Conservation (phyloP, 352 stramenopile genomes). For the Globisporangium spiculum region DNA sequence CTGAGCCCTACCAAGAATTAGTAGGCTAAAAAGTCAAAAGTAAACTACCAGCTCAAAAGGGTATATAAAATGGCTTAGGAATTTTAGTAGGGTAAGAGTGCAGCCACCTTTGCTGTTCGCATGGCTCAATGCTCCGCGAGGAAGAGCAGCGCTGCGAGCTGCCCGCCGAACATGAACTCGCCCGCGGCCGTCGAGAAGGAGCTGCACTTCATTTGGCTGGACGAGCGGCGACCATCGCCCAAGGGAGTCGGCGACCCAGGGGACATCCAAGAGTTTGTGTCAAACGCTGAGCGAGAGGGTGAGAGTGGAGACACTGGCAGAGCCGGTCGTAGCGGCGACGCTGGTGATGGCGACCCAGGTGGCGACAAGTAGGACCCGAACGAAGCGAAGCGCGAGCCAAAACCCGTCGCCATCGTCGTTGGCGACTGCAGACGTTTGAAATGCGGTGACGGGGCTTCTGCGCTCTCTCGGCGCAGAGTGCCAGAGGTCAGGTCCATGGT, state of each 20-base stretch:
- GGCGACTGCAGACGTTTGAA: conserved; percentile 21
- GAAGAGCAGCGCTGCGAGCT: conserved; percentile 47
- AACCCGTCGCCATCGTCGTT: conserved; percentile 16
- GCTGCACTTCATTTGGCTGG: conserved; percentile 31
- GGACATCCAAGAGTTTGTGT: neutral
- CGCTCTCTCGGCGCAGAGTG: conserved; percentile 23
- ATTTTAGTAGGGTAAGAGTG: too few relatives aligned
- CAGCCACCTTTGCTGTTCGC: too few relatives aligned
- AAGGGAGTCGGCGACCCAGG: neutral
- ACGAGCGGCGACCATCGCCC: conserved; percentile 20
- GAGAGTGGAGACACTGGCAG: neutral
- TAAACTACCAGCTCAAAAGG: too few relatives aligned
- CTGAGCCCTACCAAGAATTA: too few relatives aligned
- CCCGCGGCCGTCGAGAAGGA: conserved; percentile 24
- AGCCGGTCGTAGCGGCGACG: conserved; percentile 8
- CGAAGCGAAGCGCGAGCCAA: conserved; percentile 35
- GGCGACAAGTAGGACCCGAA: conserved; percentile 21
- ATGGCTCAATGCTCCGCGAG: conserved; percentile 17
- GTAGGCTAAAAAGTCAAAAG: too few relatives aligned
- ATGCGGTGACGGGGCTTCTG: conserved; percentile 26
- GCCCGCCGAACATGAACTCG: conserved; percentile 42
- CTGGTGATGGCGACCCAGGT: conserved; percentile 1
- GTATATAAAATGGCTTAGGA: too few relatives aligned
- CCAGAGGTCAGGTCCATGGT: conserved; percentile 28
- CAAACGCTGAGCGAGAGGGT: neutral